Evolutionary conservation across 345 rosid genomes (phyloP).

Genomic region (Camelina neglecta): DNA sequence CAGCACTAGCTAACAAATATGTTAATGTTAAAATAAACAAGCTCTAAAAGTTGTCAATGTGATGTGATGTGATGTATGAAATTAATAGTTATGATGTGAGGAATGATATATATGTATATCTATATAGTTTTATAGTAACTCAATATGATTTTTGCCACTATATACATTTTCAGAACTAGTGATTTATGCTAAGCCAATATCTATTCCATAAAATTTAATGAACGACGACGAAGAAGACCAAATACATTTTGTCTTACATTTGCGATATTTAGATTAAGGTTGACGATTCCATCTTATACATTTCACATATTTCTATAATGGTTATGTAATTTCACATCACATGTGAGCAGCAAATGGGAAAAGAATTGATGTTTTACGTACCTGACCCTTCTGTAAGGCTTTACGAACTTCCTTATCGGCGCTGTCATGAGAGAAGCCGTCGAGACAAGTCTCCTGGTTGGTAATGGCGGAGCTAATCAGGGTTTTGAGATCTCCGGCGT

Average conservation of each 20-base stretch:
- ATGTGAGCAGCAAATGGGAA: background rate
- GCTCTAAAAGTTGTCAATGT: background rate
- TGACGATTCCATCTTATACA: no score
- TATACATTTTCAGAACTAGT: background rate
- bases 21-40: constrained; percentile 9
- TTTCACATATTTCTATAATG: background rate
- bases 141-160: background rate
- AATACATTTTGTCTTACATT: constrained; percentile 9
- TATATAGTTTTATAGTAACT: background rate
- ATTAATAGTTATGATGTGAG: background rate
- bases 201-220: background rate
- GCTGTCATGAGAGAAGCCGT: constrained; percentile 77
- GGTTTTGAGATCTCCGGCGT: constrained; percentile 84
- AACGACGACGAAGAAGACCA: background rate
- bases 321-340: background rate
- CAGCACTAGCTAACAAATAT: constrained; percentile 26
- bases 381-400: constrained; percentile 53
- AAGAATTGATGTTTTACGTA: background rate
- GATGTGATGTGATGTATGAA: background rate
- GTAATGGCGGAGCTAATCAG: constrained; percentile 87
- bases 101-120: background rate
- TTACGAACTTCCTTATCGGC: constrained; percentile 66
- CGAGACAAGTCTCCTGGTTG: constrained; percentile 86
- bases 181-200: background rate
- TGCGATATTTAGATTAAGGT: background rate